Percentiles rank a stretch among this genome's conserved stretches.
These are phyloP conservation scores for Phyllosticta citriasiana DNA, from an alignment of 2,329 filamentous ascomycete species.

Conservation along the genomic window DNA sequence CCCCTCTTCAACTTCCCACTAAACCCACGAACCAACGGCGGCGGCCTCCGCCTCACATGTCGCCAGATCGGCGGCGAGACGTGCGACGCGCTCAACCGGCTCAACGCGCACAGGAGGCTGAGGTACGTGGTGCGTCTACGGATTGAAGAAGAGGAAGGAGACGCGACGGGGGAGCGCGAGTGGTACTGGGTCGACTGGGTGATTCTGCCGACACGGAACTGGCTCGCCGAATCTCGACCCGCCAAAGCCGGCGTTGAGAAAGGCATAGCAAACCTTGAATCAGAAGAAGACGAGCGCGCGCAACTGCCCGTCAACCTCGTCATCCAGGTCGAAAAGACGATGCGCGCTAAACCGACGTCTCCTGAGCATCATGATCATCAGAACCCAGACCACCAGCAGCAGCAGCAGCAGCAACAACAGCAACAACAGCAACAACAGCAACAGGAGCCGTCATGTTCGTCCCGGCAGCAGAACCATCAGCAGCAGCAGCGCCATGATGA, in stretches of 20 bases:
- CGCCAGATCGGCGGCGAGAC: conserved; percentile 1
- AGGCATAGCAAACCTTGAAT: background rate
- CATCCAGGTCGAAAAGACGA: background rate
- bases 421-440: too few species aligned
- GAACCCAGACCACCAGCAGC: background rate
- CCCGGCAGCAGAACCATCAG: background rate
- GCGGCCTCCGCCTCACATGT: background rate
- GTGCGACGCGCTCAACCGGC: background rate
- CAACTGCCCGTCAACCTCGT: background rate
- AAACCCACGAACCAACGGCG: conserved; percentile 1
- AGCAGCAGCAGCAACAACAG: background rate
- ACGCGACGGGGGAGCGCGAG: background rate
- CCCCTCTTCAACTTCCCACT: background rate
- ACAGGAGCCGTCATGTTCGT: too few species aligned
- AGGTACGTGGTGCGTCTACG: background rate
- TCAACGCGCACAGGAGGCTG: background rate
- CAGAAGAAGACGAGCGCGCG: background rate
- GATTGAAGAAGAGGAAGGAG: background rate
- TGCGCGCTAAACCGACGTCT: background rate
- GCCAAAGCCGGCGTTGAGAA: background rate
- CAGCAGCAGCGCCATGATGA: background rate
- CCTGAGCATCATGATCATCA: background rate
- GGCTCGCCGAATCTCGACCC: background rate
- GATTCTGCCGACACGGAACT: background rate
- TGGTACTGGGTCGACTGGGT: background rate